Percentiles rank a stretch among this genome's conserved stretches.
These are phyloP conservation scores for Fusarium equiseti DNA, from an alignment of 2,329 filamentous ascomycete species.

Conservation along the genomic window DNA sequence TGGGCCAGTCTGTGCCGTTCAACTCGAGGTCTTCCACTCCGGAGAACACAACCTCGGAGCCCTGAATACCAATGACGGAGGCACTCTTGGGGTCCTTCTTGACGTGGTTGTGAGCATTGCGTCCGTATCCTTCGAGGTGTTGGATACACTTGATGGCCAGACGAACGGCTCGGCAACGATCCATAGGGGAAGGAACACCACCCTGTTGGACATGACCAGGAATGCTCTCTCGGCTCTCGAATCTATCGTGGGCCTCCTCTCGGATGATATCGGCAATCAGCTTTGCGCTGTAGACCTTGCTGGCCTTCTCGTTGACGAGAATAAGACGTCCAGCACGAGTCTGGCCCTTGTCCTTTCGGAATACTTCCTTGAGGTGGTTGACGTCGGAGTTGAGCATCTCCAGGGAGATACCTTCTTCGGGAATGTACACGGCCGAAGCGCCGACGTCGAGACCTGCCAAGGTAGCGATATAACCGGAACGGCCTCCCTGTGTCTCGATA, in stretches of 20 bases:
- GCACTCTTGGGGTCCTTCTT: conserved; percentile 79
- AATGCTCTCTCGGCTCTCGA: conserved; percentile 91
- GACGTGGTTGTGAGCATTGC: conserved; percentile 74
- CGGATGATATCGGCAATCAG: conserved; percentile 96
- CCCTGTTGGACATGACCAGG: conserved; percentile 96
- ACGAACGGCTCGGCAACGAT: conserved; percentile 89
- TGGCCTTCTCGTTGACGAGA: conserved; percentile 95
- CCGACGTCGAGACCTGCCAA: conserved; percentile 92
- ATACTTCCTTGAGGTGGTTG: conserved; percentile 86
- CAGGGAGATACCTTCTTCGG: conserved; percentile 93
- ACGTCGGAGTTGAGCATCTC: conserved; percentile 95
- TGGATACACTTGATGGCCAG: conserved; percentile 95
- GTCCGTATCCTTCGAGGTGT: conserved; percentile 84
- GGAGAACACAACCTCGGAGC: conserved; percentile 88
- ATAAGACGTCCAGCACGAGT: conserved; percentile 93
- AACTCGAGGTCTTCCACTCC: conserved; percentile 84
- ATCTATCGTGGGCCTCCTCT: conserved; percentile 90
- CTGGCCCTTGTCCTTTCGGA: conserved; percentile 86
- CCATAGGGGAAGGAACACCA: conserved; percentile 93
- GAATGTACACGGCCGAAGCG: conserved; percentile 93
- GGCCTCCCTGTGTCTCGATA: conserved; percentile 96
- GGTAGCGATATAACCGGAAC: conserved; percentile 93
- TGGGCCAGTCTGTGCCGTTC: conserved; percentile 91
- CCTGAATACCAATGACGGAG: conserved; percentile 91
- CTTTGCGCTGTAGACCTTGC: conserved; percentile 89